Percentiles rank a stretch among this genome's conserved stretches.
Conservation (phyloP, 1,284 basidiomycete species). For the Rugosomyces carneus region DNA sequence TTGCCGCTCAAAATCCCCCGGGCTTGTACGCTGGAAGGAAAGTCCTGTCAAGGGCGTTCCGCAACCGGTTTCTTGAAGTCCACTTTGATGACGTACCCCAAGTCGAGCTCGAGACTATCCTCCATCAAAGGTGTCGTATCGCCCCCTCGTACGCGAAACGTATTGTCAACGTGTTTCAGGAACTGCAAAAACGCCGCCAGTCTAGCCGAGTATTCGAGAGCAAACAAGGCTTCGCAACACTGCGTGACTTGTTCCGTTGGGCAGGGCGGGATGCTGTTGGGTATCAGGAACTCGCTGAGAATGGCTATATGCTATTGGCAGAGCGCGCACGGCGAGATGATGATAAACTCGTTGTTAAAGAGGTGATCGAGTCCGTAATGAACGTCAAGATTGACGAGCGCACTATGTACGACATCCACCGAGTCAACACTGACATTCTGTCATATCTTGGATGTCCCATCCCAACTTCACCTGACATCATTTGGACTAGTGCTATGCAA, state of each 20-base stretch:
- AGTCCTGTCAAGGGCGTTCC: conserved; percentile 91
- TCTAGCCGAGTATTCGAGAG: conserved; percentile 93
- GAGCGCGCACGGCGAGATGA: conserved; percentile 84
- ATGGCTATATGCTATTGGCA: conserved; percentile 97
- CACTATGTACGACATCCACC: conserved; percentile 61
- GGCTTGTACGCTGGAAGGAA: conserved; percentile 98
- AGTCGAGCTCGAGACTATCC: conserved; percentile 87
- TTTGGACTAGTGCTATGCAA: conserved; percentile 94
- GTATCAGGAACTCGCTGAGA: conserved; percentile 91
- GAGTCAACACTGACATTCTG: conserved; percentile 35
- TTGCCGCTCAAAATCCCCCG: conserved; percentile 97
- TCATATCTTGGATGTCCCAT: conserved; percentile 52
- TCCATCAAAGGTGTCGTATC: conserved; percentile 85
- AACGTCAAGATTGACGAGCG: conserved; percentile 79
- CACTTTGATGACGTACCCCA: conserved; percentile 98
- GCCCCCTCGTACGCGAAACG: conserved; percentile 89
- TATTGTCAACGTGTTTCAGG: conserved; percentile 90
- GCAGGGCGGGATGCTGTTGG: conserved; percentile 84
- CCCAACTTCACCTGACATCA: conserved; percentile 49
- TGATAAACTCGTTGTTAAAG: conserved; percentile 86
- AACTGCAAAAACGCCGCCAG: conserved; percentile 90
- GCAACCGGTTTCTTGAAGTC: conserved; percentile 98
- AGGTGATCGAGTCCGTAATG: conserved; percentile 89
- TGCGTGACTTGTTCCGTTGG: conserved; percentile 98
- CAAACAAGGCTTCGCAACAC: conserved; percentile 93